phyloP scores from a whole-genome alignment of 2,329 filamentous ascomycete genomes.

The Thielaviopsis musarum region DNA sequence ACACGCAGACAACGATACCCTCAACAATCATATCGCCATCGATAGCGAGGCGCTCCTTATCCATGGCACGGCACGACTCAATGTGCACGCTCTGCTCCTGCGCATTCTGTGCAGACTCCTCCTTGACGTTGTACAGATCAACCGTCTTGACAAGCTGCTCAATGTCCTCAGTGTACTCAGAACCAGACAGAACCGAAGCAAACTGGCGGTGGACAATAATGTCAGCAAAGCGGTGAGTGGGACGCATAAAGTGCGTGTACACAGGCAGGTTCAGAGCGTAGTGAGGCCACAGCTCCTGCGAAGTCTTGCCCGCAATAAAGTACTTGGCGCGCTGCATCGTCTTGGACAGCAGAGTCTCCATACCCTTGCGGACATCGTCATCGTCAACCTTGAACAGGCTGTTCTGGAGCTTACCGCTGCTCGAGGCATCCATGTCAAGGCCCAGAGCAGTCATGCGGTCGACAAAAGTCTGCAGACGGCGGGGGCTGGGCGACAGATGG shows the following conservation, averaged over 20 bases:
- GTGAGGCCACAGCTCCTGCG: constrained; percentile 65
- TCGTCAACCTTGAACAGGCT: constrained; percentile 91
- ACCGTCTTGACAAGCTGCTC: constrained; percentile 82
- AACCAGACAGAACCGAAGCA: constrained; percentile 64
- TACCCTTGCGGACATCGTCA: constrained; percentile 78
- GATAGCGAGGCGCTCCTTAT: constrained; percentile 70
- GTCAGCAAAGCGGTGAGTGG: constrained; percentile 85
- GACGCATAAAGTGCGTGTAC: constrained; percentile 96
- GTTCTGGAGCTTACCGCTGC: constrained; percentile 82
- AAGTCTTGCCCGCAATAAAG: constrained; percentile 65
- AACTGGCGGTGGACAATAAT: constrained; percentile 91
- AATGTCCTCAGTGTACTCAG: constrained; percentile 77
- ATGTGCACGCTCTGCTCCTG: constrained; percentile 99
- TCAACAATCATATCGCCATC: constrained; percentile 89
- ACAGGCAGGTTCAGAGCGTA: constrained; percentile 84
- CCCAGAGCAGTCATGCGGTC: constrained; percentile 87
- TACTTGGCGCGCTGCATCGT: constrained; percentile 95
- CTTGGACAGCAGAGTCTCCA: constrained; percentile 92
- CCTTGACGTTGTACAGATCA: constrained; percentile 96
- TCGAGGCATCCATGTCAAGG: constrained; percentile 75
- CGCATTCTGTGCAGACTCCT: constrained; percentile 90
- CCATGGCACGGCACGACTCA: constrained; percentile 90
- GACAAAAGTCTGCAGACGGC: constrained; percentile 76
- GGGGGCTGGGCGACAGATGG: constrained; percentile 69
- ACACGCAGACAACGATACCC: constrained; percentile 90